phyloP scores from a whole-genome alignment of 1,284 basidiomycete genomes.

The Rhodotorula sp. region DNA sequence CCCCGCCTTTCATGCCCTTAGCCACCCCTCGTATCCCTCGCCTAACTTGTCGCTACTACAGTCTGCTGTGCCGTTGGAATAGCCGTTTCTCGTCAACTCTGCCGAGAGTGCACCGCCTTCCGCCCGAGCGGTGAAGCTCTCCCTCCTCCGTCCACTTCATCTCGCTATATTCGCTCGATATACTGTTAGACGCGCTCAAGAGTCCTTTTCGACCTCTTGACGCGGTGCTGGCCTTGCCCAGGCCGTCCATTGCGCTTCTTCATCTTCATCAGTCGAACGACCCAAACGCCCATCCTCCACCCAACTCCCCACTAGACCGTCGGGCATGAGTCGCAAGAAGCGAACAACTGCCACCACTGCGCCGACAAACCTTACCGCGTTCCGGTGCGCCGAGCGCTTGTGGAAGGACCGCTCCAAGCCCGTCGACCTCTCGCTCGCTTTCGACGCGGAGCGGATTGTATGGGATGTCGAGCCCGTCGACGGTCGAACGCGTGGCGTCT shows the following conservation, averaged over 20 bases:
- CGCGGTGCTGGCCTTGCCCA: too few species aligned
- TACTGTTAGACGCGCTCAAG: too few species aligned
- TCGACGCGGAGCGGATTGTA: constrained; percentile 14
- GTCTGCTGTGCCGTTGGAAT: too few species aligned
- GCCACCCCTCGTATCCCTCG: too few species aligned
- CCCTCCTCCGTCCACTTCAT: too few species aligned
- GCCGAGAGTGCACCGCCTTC: too few species aligned
- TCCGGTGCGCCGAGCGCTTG: constrained; percentile 41
- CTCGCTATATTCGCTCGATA: too few species aligned
- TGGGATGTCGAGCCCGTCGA: constrained; percentile 9
- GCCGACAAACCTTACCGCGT: constrained; percentile 27
- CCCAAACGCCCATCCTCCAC: neutral
- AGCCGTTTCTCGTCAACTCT: too few species aligned
- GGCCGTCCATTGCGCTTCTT: neutral
- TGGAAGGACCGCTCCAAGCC: constrained; percentile 35
- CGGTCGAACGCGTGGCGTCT: constrained; percentile 16
- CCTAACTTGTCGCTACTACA: too few species aligned
- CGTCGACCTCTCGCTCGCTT: constrained; percentile 30
- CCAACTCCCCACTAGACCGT: neutral
- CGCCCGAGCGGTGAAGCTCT: too few species aligned
- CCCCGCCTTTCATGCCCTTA: too few species aligned
- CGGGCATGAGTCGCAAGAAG: constrained; percentile 13
- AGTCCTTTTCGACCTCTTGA: too few species aligned
- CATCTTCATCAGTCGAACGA: neutral
- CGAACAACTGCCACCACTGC: neutral